phyloP scores from a whole-genome alignment of 345 rosid genomes.

The Euphorbia peplus region DNA sequence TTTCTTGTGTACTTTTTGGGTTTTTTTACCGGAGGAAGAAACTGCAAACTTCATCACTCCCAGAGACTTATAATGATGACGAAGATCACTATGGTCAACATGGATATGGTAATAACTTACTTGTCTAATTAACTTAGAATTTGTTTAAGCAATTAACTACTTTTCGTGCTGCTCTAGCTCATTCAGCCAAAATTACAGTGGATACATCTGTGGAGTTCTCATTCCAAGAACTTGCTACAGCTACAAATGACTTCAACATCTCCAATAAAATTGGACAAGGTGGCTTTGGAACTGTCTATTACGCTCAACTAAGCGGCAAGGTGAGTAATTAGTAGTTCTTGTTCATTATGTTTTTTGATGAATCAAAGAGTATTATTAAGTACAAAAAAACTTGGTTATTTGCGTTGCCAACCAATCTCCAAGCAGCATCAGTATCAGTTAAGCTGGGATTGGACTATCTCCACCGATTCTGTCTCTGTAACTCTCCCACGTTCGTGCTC shows the following conservation, averaged over 20 bases:
- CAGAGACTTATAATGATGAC: constrained; percentile 22
- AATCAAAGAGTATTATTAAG: no score
- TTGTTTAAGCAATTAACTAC: no score
- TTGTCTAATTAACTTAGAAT: no score
- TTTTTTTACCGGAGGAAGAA: constrained; percentile 31
- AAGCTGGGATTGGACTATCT: no score
- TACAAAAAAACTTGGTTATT: no score
- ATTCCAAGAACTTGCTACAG: constrained; percentile 82
- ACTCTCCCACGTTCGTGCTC: no score
- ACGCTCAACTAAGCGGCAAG: constrained; percentile 93
- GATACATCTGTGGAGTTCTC: constrained; percentile 85
- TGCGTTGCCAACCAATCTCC: no score
- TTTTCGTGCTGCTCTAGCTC: constrained; percentile 36
- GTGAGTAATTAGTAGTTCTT: constrained; percentile 30
- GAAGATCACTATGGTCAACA: constrained; percentile 20
- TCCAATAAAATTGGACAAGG: constrained; percentile 89
- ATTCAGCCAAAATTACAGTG: constrained; percentile 64
- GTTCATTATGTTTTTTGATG: no score
- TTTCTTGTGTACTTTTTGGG: constrained; percentile 17
- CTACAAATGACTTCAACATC: constrained; percentile 76
- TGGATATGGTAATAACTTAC: constrained; percentile 16
- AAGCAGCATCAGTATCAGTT: no score
- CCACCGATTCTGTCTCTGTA: no score
- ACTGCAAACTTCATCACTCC: constrained; percentile 21
- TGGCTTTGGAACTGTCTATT: constrained; percentile 88